A percentile compares a stretch with the other conserved stretches of the same genome.
phyloP scores from a whole-genome alignment of 2,329 filamentous ascomycete genomes.

The Penicillium polonicum region DNA sequence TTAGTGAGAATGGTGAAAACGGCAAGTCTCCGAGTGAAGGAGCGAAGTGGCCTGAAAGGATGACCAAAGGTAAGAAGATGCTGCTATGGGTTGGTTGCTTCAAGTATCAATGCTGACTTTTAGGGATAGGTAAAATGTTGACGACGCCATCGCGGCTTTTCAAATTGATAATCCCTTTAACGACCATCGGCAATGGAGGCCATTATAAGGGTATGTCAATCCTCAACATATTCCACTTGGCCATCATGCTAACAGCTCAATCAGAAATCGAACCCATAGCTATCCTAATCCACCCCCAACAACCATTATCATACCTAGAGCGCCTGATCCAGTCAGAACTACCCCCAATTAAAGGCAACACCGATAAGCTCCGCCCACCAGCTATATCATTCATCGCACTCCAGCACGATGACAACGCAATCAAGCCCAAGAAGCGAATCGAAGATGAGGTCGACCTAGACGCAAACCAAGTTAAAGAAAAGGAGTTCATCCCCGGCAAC shows the following conservation, averaged over 20 bases:
- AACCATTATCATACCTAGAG: slow-evolving; percentile 87
- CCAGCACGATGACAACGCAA: slow-evolving; percentile 64
- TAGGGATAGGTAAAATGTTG: slow-evolving; percentile 64
- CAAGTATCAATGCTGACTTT: slow-evolving; percentile 4
- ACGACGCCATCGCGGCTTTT: slow-evolving; percentile 78
- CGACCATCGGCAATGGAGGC: slow-evolving; percentile 57
- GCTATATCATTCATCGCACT: slow-evolving; percentile 77
- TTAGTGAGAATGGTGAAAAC: slow-evolving; percentile 29
- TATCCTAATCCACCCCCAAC: slow-evolving; percentile 81
- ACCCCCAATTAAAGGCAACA: slow-evolving; percentile 61
- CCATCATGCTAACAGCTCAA: slow-evolving; percentile 2
- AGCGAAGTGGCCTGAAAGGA: slow-evolving; percentile 38
- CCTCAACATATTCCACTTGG: background rate
- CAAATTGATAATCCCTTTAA: slow-evolving; percentile 76
- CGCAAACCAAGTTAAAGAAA: slow-evolving; percentile 22
- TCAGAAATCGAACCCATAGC: slow-evolving; percentile 75
- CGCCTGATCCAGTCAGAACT: slow-evolving; percentile 85
- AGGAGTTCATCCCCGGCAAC: slow-evolving; percentile 6
- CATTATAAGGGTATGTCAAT: slow-evolving; percentile 53
- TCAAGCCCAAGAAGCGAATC: slow-evolving; percentile 40
- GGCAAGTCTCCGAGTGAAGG: slow-evolving; percentile 1
- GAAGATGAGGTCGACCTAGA: slow-evolving; percentile 45
- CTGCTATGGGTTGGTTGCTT: no score
- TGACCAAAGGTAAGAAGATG: slow-evolving; percentile 59
- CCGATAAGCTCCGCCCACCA: slow-evolving; percentile 68